Base-by-base conservation (phyloP, 208 protist genomes). In the Wallacemonas collosoma region DNA sequence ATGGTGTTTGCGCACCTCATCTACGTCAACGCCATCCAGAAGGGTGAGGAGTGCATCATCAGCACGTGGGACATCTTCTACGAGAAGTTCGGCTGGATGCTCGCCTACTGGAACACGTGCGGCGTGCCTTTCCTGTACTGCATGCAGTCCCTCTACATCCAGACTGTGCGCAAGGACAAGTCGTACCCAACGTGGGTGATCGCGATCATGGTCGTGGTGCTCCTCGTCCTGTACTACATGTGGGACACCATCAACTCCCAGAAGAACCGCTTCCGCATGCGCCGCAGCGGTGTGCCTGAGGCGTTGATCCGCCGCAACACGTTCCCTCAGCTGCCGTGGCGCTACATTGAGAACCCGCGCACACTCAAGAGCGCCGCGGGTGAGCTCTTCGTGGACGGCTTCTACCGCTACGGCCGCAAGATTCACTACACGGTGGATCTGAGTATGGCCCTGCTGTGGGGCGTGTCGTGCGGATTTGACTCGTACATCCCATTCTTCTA, bases 1-100 rank as follows among this genome's bases (percentile, higher is more conserved):
- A 92, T 99, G 83, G 68, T 98, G 17, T 68, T 94, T n/a, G 97
- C 96, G 8, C 97, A 99, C 61, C 72, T 90, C 7, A 82, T 99
- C 39, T 99, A 99, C 85, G 82, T 90, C 1, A 98, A 98, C 76
- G 96, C 96, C 4, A 89, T 93, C 74, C 80, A 91, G 72, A 98
- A 99, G 80, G 97, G 97, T 51, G 96, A 99, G 80, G 90, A 98
- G 75, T 98, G 86, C 79, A 89, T 98, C 67, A 89, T 95, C 67
- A 82, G 92, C 8, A 98, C 95, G n/a, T 99, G 95, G 95, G 97
- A 99, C 73, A 85, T 98, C 44, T 97, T 90, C 85, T 95, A 98
- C 81, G 97, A 99, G 75, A 98, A 98, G 81, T 98, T 93, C 61
- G 95, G 95, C 68, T 97, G 90, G 86, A 94, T 99, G 95, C 86